A percentile compares a stretch with the other conserved stretches of the same genome.
Evolutionary conservation across 306 rosid species (phyloP).

Genomic region (Medicago lupulina): DNA sequence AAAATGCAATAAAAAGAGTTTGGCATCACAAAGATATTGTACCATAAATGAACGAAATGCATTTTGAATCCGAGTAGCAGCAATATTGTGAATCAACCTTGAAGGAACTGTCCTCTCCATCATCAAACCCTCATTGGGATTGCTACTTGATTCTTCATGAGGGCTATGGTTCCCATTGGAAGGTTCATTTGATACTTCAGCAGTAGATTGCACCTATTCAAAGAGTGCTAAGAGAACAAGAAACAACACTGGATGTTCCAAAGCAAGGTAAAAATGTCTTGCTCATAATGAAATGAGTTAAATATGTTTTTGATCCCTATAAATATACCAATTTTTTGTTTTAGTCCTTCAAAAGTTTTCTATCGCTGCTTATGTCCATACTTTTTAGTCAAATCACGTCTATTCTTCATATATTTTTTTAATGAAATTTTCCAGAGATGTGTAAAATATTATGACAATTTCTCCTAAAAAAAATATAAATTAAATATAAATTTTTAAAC

Average conservation of each 20-base stretch:
- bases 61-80: slow-evolving; percentile 75
- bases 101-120: slow-evolving; percentile 42
- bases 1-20: not conserved
- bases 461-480: too few species aligned
- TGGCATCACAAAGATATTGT: slow-evolving; percentile 20
- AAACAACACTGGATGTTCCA: not conserved
- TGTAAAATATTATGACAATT: too few species aligned
- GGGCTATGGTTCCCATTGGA: slow-evolving; percentile 25
- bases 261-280: not conserved
- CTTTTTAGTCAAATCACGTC: too few species aligned
- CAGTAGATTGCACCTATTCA: slow-evolving; percentile 44
- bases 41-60: slow-evolving; percentile 73
- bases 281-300: slow-evolving; percentile 1
- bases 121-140: slow-evolving; percentile 43
- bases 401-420: too few species aligned
- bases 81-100: slow-evolving; percentile 52
- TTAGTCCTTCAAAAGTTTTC: too few species aligned
- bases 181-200: slow-evolving; percentile 43
- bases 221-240: slow-evolving; percentile 15
- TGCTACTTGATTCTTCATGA: slow-evolving; percentile 46
- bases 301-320: too few species aligned
- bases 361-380: too few species aligned
- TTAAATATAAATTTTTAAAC: too few species aligned
- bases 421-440: too few species aligned
- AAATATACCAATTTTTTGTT: too few species aligned